phyloP scores from a whole-genome alignment of 352 stramenopile genomes.

The Thalassiosira exigua region DNA sequence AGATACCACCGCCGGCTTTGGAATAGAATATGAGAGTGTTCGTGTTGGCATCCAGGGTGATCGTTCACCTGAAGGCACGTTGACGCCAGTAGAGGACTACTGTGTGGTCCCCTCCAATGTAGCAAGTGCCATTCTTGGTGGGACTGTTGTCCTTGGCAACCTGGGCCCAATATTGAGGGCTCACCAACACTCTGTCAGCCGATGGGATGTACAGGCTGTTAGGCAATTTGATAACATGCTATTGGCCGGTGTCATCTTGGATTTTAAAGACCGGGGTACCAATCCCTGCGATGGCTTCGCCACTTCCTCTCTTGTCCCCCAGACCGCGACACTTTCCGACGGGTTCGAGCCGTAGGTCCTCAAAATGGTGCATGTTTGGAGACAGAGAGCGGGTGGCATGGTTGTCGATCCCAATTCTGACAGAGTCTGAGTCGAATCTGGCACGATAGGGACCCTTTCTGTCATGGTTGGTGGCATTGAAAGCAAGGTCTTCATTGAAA shows the following conservation, averaged over 20 bases:
- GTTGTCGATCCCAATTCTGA: constrained; percentile 8
- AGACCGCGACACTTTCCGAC: neutral
- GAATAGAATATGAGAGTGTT: constrained; percentile 10
- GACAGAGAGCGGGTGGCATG: constrained; percentile 6
- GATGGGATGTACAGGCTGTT: constrained; percentile 3
- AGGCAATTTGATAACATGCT: neutral
- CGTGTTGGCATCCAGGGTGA: neutral
- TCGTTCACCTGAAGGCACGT: neutral
- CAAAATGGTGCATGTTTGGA: neutral
- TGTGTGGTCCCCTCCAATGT: neutral
- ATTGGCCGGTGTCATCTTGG: constrained; percentile 8
- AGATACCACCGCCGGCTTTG: neutral
- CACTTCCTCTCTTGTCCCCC: neutral
- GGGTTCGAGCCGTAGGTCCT: neutral
- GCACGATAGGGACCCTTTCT: neutral
- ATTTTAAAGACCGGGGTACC: neutral
- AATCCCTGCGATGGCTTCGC: neutral
- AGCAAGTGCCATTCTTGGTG: neutral
- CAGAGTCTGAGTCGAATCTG: constrained; percentile 15
- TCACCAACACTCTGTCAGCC: neutral
- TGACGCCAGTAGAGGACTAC: neutral
- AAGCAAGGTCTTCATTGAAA: neutral
- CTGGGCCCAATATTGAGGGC: constrained; percentile 1
- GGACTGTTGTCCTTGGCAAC: constrained; percentile 1
- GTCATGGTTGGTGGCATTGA: neutral